Evolutionary conservation across 805 yeast species (phyloP).

Genomic region (Monosporozyma siamensis): DNA sequence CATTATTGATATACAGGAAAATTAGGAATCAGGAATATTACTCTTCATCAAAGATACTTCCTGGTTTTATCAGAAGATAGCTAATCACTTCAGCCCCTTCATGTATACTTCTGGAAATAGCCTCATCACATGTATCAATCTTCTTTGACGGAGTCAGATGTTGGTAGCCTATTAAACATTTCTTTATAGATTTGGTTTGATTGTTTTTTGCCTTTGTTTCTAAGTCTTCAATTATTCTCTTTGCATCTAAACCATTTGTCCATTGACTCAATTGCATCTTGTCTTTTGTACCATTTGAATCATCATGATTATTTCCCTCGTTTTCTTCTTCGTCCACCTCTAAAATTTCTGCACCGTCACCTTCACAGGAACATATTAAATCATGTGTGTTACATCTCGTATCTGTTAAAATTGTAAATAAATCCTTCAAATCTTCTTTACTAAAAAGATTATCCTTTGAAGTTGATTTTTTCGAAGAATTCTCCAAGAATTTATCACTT

Average conservation of each 20-base stretch:
- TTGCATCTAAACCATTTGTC: conserved; percentile 47
- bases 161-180: conserved; percentile 51
- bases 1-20: too few species aligned
- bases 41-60: conserved; percentile 2
- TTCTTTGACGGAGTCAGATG: conserved; percentile 46
- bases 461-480: conserved; percentile 17
- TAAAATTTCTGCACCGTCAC: conserved; percentile 37
- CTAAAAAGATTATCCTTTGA: conserved; percentile 62
- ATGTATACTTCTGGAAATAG: conserved; percentile 14
- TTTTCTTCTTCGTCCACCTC: conserved; percentile 1
- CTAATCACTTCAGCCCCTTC: conserved; percentile 12
- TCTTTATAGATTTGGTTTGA: conserved; percentile 39
- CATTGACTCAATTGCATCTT: conserved; percentile 29
- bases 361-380: conserved; percentile 55
- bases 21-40: too few species aligned
- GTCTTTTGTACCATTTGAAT: conserved; percentile 3
- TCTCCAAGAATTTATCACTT: conserved; percentile 59
- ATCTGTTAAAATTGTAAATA: conserved; percentile 50
- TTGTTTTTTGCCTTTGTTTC: conserved; percentile 17
- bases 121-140: conserved; percentile 12
- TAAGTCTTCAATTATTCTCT: conserved; percentile 17
- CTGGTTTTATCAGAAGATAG: conserved; percentile 24
- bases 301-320: conserved; percentile 9
- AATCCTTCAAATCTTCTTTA: conserved; percentile 56
- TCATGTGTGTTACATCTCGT: conserved; percentile 69